Conservation (phyloP, 768 basidiomycete species). For the Termitomyces titanicus region DNA sequence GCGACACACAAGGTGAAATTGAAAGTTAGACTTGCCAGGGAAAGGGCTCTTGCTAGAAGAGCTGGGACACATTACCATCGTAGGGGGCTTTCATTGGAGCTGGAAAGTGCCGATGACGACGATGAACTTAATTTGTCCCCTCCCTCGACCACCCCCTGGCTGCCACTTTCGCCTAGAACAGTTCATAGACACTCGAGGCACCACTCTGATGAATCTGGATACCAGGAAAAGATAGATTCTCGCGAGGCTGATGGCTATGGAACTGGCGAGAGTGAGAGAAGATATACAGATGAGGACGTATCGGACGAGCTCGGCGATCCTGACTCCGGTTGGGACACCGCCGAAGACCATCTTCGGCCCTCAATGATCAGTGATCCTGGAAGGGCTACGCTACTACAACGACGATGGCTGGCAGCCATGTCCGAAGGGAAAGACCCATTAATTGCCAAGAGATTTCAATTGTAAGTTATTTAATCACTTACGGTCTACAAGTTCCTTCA, state of each 20-base stretch:
- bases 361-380: constrained; percentile 83
- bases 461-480: constrained; percentile 41
- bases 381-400: constrained; percentile 72
- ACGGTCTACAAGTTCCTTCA: not conserved
- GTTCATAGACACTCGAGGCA: constrained; percentile 44
- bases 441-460: constrained; percentile 71
- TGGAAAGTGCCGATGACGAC: constrained; percentile 18
- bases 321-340: constrained; percentile 43
- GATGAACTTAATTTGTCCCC: constrained; percentile 16
- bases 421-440: constrained; percentile 72
- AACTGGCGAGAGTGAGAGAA: constrained; percentile 29
- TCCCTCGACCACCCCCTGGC: constrained; percentile 35
- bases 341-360: constrained; percentile 44
- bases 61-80: constrained; percentile 8
- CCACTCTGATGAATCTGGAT: constrained; percentile 43
- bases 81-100: constrained; percentile 18
- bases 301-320: constrained; percentile 38
- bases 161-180: constrained; percentile 53
- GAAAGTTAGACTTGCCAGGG: constrained; percentile 49
- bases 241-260: constrained; percentile 31
- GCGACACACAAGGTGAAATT: constrained; percentile 75
- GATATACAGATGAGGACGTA: constrained; percentile 41
- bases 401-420: constrained; percentile 89
- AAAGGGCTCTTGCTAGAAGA: constrained; percentile 31
- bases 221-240: constrained; percentile 36